These are phyloP conservation scores for Salix arbutifolia DNA, from an alignment of 345 rosid genomes.

Conservation along the genomic window DNA sequence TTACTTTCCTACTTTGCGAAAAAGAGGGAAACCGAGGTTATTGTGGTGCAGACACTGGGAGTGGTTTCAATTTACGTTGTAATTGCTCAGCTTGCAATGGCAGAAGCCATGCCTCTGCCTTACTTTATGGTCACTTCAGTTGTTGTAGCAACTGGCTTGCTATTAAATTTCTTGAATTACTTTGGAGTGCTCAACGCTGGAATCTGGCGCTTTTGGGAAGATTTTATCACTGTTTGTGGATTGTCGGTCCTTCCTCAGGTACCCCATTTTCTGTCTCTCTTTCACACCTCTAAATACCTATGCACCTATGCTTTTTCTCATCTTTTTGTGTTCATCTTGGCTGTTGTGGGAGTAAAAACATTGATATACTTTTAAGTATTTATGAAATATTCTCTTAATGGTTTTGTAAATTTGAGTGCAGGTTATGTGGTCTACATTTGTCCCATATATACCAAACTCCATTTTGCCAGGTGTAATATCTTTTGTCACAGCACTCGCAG, in stretches of 20 bases:
- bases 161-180: conserved; percentile 54
- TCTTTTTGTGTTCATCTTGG: neutral
- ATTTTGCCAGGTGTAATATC: conserved; percentile 63
- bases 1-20: conserved; percentile 77
- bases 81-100: conserved; percentile 73
- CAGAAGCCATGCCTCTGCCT: conserved; percentile 74
- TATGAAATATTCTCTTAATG: neutral
- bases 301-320: neutral
- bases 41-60: conserved; percentile 76
- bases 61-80: conserved; percentile 56
- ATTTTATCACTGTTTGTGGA: conserved; percentile 73
- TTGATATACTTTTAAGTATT: neutral
- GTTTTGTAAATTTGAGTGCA: conserved; percentile 22
- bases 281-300: neutral
- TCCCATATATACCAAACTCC: conserved; percentile 63
- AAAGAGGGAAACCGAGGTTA: conserved; percentile 76
- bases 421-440: conserved; percentile 96
- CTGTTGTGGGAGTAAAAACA: neutral
- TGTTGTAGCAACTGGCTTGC: conserved; percentile 56
- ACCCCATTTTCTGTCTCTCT: conserved; percentile 9
- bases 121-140: conserved; percentile 47
- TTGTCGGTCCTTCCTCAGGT: conserved; percentile 81
- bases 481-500: conserved; percentile 52
- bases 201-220: conserved; percentile 81
- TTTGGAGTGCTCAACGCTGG: conserved; percentile 42